Percentiles rank a stretch among this genome's conserved stretches.
Evolutionary conservation across 2,329 filamentous ascomycete species (phyloP).

Genomic region (Fusarium sp.): DNA sequence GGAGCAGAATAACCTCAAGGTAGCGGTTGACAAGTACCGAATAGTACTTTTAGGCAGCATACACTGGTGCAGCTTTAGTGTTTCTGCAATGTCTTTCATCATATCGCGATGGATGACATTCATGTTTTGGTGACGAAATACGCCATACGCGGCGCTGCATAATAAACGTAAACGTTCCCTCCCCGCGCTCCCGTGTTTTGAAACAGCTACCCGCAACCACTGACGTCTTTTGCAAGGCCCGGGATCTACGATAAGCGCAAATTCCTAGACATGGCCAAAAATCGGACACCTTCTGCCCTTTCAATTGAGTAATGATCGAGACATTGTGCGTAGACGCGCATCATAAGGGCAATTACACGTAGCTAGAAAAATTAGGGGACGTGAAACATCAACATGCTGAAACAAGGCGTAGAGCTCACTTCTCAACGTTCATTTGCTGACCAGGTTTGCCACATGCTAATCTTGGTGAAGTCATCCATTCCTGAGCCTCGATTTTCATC

Average conservation of each 20-base stretch:
- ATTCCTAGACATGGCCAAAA: conserved; percentile 2
- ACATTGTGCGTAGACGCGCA: not conserved
- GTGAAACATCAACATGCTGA: conserved; percentile 26
- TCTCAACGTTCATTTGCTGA: conserved; percentile 9
- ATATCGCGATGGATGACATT: not conserved
- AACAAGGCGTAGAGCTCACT: conserved; percentile 9
- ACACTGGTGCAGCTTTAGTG: conserved; percentile 8
- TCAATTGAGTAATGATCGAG: not conserved
- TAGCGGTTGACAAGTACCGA: not conserved
- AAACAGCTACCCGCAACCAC: conserved; percentile 25
- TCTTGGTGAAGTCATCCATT: conserved; percentile 35
- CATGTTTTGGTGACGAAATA: conserved; percentile 19
- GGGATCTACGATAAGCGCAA: conserved; percentile 27
- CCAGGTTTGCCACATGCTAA: conserved; percentile 38
- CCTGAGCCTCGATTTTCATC: conserved; percentile 5
- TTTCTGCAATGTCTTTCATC: conserved; percentile 1
- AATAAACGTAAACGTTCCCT: not conserved
- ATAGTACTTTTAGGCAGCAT: not conserved
- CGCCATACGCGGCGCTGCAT: not conserved
- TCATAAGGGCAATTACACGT: conserved; percentile 8
- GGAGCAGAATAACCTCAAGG: not conserved
- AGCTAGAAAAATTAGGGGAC: conserved; percentile 15
- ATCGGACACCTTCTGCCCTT: not conserved
- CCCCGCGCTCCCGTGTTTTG: conserved; percentile 22
- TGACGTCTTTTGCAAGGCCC: conserved; percentile 23